Percentiles rank a stretch among this genome's conserved stretches.
These are phyloP conservation scores for Porogramme epimiltina DNA, from an alignment of 1,284 basidiomycete genomes.

Conservation along the genomic window DNA sequence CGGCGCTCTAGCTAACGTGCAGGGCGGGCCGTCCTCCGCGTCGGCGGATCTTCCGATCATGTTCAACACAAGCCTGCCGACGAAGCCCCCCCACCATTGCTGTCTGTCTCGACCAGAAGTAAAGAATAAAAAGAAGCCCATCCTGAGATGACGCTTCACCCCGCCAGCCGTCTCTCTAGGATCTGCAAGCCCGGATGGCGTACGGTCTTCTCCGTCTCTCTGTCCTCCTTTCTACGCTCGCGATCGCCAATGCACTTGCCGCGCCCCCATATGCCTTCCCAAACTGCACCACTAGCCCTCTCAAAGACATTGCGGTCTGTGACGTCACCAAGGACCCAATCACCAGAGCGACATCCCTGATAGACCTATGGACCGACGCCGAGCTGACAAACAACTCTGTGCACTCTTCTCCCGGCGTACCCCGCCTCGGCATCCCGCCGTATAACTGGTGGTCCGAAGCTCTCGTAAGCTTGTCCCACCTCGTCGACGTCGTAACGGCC, in stretches of 20 bases:
- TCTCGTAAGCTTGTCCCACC: constrained; percentile 34
- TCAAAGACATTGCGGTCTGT: constrained; percentile 49
- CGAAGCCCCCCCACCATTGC: too few species aligned
- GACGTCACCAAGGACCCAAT: constrained; percentile 46
- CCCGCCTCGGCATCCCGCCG: constrained; percentile 49
- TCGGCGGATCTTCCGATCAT: not conserved
- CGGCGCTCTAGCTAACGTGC: constrained; percentile 10
- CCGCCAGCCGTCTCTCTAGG: constrained; percentile 1
- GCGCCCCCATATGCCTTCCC: constrained; percentile 37
- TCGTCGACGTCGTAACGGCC: not conserved
- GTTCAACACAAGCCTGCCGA: constrained; percentile 1
- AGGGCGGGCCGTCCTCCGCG: not conserved
- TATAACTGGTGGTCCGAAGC: constrained; percentile 62
- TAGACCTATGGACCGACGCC: constrained; percentile 47
- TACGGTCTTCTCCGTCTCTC: constrained; percentile 12
- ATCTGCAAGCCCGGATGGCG: constrained; percentile 13
- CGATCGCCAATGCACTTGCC: constrained; percentile 1
- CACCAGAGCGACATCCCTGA: constrained; percentile 48
- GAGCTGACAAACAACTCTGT: constrained; percentile 54
- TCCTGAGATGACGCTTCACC: not conserved
- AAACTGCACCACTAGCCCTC: constrained; percentile 46
- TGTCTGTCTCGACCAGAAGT: not conserved
- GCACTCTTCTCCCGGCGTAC: constrained; percentile 50
- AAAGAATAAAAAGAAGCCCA: not conserved
- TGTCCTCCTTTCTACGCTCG: constrained; percentile 8